phyloP scores from a whole-genome alignment of 176 grass and related monocot species.

The Ananas comosus region DNA sequence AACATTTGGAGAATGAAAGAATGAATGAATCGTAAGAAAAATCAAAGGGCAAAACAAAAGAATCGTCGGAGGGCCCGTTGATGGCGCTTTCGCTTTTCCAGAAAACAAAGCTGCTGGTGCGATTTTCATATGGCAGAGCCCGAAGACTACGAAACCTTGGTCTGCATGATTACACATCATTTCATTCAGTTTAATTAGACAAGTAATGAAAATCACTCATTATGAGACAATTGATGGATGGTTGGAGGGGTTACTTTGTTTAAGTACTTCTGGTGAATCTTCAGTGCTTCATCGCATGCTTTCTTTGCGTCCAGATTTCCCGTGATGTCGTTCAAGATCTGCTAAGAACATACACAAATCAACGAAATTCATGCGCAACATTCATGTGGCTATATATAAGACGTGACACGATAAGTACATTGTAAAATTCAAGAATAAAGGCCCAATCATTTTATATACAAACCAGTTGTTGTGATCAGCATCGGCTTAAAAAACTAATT shows the following conservation, averaged over 20 bases:
- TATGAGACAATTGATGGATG: not conserved
- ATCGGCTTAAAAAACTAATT: too few species aligned
- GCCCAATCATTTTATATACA: too few species aligned
- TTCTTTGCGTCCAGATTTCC: constrained; percentile 24
- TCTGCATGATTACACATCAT: not conserved
- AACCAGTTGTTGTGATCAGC: too few species aligned
- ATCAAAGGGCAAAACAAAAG: not conserved
- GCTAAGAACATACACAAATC: too few species aligned
- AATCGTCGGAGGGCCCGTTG: not conserved
- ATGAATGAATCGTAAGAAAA: not conserved
- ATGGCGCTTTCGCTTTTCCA: not conserved
- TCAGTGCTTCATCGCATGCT: constrained; percentile 16
- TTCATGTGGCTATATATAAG: too few species aligned
- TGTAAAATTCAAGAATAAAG: too few species aligned
- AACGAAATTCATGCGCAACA: too few species aligned
- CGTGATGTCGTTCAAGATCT: constrained; percentile 27
- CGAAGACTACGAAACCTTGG: not conserved
- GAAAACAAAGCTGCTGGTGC: not conserved
- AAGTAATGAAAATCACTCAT: not conserved
- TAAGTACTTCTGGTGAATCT: constrained; percentile 21
- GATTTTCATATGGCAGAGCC: not conserved
- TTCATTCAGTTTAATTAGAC: not conserved
- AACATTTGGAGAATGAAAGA: not conserved
- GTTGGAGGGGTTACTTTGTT: not conserved
- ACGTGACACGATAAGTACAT: too few species aligned